A percentile compares a stretch with the other conserved stretches of the same genome.
These are phyloP conservation scores for Nemania bipapillata DNA, from an alignment of 2,329 filamentous ascomycete genomes.

Conservation along the genomic window DNA sequence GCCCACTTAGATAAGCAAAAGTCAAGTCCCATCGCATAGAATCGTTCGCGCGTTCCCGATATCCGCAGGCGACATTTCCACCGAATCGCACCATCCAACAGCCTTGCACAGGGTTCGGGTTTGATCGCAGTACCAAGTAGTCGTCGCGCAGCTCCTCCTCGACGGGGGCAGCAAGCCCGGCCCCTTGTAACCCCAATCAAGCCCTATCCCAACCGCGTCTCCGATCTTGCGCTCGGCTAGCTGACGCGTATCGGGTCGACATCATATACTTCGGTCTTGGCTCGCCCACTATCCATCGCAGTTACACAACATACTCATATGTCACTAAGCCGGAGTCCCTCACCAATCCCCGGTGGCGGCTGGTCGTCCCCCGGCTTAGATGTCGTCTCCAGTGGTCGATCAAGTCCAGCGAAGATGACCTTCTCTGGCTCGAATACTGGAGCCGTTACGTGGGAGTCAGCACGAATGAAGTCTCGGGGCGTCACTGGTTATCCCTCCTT, in stretches of 20 bases:
- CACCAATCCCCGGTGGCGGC: conserved; percentile 82
- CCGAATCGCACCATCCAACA: conserved; percentile 62
- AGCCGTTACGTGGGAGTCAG: conserved; percentile 81
- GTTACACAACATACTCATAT: conserved; percentile 71
- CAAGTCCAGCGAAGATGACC: conserved; percentile 68
- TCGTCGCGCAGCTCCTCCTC: conserved; percentile 51
- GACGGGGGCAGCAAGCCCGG: conserved; percentile 56
- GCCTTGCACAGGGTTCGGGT: conserved; percentile 44
- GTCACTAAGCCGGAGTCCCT: conserved; percentile 88
- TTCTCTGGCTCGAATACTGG: conserved; percentile 64
- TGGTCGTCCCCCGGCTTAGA: conserved; percentile 87
- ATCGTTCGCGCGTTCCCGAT: conserved; percentile 64
- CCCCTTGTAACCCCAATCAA: conserved; percentile 55
- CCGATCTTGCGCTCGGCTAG: conserved; percentile 29
- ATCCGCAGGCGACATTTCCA: conserved; percentile 62
- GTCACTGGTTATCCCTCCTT: conserved; percentile 81
- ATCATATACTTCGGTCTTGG: conserved; percentile 22
- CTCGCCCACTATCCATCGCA: conserved; percentile 46
- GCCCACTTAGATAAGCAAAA: conserved; percentile 32
- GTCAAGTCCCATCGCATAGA: conserved; percentile 56
- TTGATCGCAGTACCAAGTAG: conserved; percentile 51
- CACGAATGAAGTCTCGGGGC: conserved; percentile 79
- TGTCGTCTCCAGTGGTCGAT: conserved; percentile 73
- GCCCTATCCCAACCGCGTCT: conserved; percentile 67
- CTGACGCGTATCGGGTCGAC: conserved; percentile 22